Evolutionary conservation across 176 grass and related monocot species (phyloP).

Genomic region (Echinochloa phyllopogon): DNA sequence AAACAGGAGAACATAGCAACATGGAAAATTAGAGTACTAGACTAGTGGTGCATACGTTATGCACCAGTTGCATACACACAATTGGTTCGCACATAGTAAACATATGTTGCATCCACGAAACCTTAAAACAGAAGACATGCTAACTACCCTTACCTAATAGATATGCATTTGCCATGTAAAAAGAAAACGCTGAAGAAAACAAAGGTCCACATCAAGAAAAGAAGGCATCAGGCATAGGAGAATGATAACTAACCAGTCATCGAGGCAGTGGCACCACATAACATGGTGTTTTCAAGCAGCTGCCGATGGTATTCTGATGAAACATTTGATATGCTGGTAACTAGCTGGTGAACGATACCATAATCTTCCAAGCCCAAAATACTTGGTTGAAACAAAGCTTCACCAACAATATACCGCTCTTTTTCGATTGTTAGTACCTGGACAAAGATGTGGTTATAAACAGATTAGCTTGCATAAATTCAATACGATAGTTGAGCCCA

Average conservation of each 20-base stretch:
- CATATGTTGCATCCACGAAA: not conserved
- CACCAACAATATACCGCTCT: constrained; percentile 82
- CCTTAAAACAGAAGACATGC: not conserved
- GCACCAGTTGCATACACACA: constrained; percentile 12
- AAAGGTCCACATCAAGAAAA: constrained; percentile 15
- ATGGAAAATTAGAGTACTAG: not conserved
- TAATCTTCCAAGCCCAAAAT: constrained; percentile 95
- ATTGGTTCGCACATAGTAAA: constrained; percentile 1
- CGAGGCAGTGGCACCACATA: constrained; percentile 86
- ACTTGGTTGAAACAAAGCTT: constrained; percentile 94
- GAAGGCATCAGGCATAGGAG: constrained; percentile 26
- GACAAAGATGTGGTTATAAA: constrained; percentile 37
- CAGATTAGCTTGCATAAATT: constrained; percentile 5
- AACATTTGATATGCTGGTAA: constrained; percentile 81
- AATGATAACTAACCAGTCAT: constrained; percentile 71
- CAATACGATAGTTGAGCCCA: not conserved
- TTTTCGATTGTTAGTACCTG: constrained; percentile 87
- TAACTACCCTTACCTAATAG: not conserved
- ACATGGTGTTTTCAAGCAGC: constrained; percentile 91
- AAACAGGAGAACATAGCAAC: constrained; percentile 17
- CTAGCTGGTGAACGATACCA: constrained; percentile 87
- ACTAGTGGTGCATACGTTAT: constrained; percentile 19
- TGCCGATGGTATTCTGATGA: constrained; percentile 91
- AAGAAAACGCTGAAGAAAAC: constrained; percentile 27
- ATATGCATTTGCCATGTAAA: constrained; percentile 14